Evolutionary conservation across 305 asterid species (phyloP).

Genomic region (Withania somnifera): DNA sequence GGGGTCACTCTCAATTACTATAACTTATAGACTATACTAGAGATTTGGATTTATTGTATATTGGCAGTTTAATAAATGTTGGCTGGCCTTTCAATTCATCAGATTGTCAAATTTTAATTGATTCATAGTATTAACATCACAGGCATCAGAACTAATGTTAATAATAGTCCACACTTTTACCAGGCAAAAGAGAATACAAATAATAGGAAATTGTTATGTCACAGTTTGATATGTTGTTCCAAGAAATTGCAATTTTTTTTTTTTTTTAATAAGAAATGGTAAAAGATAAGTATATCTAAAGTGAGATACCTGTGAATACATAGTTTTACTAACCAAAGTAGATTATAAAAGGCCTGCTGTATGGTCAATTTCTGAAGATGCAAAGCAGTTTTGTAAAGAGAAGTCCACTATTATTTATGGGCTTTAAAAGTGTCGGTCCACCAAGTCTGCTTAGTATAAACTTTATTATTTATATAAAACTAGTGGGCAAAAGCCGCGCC

Average conservation of each 20-base stretch:
- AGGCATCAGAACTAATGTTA: not conserved
- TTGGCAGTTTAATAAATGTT: not conserved
- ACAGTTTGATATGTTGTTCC: not conserved
- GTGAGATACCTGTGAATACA: not conserved
- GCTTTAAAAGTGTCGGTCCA: too few species aligned
- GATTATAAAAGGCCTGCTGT: not conserved
- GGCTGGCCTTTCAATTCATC: not conserved
- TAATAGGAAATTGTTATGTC: not conserved
- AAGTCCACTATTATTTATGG: too few species aligned
- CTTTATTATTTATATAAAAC: too few species aligned
- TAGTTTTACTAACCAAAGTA: not conserved
- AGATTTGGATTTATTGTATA: not conserved
- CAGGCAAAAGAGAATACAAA: not conserved
- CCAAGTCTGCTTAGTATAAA: too few species aligned
- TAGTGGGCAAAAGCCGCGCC: too few species aligned
- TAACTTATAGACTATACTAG: not conserved
- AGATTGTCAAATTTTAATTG: not conserved
- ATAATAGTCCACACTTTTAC: not conserved
- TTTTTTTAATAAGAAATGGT: too few species aligned
- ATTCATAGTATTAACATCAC: not conserved
- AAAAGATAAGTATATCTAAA: too few species aligned
- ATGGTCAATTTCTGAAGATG: not conserved
- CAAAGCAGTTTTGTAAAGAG: not conserved
- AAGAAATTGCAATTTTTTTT: not conserved
- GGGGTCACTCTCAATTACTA: not conserved